Conservation (phyloP, 371 early-diverging fungal species). For the Choanephora cucurbitarum region DNA sequence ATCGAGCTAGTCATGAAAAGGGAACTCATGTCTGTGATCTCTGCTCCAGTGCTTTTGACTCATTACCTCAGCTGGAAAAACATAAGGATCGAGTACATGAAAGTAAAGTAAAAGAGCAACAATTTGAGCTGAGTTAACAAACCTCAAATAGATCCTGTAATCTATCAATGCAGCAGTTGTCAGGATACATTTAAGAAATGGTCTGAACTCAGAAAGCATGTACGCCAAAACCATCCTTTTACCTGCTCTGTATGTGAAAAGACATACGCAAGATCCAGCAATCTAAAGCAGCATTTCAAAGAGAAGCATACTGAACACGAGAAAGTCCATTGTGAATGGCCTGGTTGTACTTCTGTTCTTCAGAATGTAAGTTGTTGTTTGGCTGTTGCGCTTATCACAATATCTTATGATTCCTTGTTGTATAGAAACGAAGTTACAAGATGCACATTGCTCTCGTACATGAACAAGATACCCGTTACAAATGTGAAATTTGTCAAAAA, state of each 20-base stretch:
- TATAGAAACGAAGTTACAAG: conserved; percentile 29
- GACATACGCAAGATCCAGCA: conserved; percentile 33
- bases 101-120: too few species aligned
- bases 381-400: too few species aligned
- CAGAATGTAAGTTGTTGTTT: conserved; percentile 27
- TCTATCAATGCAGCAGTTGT: conserved; percentile 65
- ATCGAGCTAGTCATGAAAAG: conserved; percentile 50
- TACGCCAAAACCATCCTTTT: conserved; percentile 48
- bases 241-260: conserved; percentile 59
- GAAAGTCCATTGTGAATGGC: conserved; percentile 39
- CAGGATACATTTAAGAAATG: conserved; percentile 52
- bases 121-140: not conserved
- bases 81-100: conserved; percentile 55
- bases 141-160: conserved; percentile 30
- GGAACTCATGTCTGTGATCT: conserved; percentile 23
- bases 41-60: conserved; percentile 53
- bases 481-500: conserved; percentile 53
- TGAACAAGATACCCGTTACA: conserved; percentile 33
- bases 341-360: conserved; percentile 49
- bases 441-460: conserved; percentile 50
- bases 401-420: too few species aligned
- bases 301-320: conserved; percentile 36
- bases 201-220: conserved; percentile 63
- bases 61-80: conserved; percentile 54
- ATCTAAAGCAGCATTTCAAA: conserved; percentile 46